phyloP scores from a whole-genome alignment of 1,284 basidiomycete genomes.

The Vanrija pseudolonga region DNA sequence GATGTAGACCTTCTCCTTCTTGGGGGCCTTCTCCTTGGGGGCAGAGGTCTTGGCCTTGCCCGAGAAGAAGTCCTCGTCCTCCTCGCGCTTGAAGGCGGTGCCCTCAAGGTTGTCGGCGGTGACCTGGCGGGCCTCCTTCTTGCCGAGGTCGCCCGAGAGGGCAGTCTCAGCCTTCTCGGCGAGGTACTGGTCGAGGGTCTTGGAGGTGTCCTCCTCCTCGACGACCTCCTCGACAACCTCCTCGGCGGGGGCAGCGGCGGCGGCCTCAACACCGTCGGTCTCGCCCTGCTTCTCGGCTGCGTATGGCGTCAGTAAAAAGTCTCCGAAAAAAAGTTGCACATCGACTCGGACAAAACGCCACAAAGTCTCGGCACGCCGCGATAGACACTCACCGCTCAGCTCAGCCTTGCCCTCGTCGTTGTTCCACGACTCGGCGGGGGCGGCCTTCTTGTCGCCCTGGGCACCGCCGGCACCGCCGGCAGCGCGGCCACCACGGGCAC shows the following conservation, averaged over 20 bases:
- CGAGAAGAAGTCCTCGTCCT: constrained; percentile 47
- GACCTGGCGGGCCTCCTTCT: constrained; percentile 34
- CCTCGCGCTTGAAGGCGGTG: constrained; percentile 43
- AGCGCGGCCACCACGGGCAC: constrained; percentile 26
- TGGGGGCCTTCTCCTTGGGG: constrained; percentile 34
- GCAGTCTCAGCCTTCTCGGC: constrained; percentile 45
- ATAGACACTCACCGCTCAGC: constrained; percentile 56
- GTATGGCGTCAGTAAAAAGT: constrained; percentile 16
- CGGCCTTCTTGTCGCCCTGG: constrained; percentile 71
- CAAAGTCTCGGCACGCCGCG: too few relatives aligned
- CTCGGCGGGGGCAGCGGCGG: constrained; percentile 33
- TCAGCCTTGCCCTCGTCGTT: constrained; percentile 77
- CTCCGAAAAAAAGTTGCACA: constrained; percentile 21
- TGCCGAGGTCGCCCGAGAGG: constrained; percentile 22
- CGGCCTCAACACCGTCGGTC: constrained; percentile 36
- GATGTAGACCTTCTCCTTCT: constrained; percentile 51
- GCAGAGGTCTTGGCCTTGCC: constrained; percentile 36
- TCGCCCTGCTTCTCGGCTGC: constrained; percentile 52
- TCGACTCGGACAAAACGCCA: neutral
- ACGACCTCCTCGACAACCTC: constrained; percentile 43
- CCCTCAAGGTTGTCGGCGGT: constrained; percentile 32
- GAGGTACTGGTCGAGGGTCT: constrained; percentile 51
- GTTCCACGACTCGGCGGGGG: constrained; percentile 70
- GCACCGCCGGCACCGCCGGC: constrained; percentile 10
- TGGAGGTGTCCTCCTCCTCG: constrained; percentile 92